phyloP scores from a whole-genome alignment of 257 asterid species.

The Fraxinus quadrangulata region DNA sequence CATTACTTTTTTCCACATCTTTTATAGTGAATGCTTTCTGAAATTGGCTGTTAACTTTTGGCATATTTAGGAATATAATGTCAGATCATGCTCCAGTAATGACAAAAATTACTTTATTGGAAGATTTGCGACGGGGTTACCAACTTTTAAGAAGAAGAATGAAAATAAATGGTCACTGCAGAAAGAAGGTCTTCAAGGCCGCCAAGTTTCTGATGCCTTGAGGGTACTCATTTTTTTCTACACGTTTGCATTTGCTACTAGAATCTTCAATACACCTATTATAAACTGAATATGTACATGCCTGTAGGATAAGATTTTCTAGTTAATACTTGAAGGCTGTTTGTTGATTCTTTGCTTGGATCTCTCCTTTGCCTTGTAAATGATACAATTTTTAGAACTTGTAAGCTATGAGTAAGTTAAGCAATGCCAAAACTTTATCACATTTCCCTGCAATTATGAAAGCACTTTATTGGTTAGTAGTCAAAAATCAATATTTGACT shows the following conservation, averaged over 20 bases:
- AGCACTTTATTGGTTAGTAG: conserved; percentile 9
- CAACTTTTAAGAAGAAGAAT: conserved; percentile 76
- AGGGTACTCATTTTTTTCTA: conserved; percentile 54
- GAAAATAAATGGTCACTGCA: conserved; percentile 91
- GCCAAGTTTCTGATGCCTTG: conserved; percentile 81
- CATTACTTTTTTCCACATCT: not conserved
- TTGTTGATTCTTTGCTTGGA: conserved; percentile 15
- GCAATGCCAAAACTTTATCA: conserved; percentile 8
- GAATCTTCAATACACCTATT: not conserved
- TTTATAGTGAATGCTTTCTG: not conserved
- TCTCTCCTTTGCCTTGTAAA: conserved; percentile 1
- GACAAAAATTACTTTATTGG: conserved; percentile 90
- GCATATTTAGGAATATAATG: conserved; percentile 74
- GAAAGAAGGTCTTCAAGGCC: conserved; percentile 94
- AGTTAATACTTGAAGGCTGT: conserved; percentile 7
- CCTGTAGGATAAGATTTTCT: not conserved
- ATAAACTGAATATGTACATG: not conserved
- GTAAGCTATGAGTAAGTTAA: conserved; percentile 4
- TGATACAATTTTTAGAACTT: not conserved
- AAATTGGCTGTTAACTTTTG: conserved; percentile 20
- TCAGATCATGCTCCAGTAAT: conserved; percentile 68
- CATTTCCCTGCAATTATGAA: conserved; percentile 16
- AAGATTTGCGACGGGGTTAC: conserved; percentile 86
- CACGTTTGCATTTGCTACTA: not conserved
- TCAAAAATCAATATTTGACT: conserved; percentile 14